phyloP scores from a whole-genome alignment of 495 filamentous ascomycete species.

The Pyrenula aspistea region DNA sequence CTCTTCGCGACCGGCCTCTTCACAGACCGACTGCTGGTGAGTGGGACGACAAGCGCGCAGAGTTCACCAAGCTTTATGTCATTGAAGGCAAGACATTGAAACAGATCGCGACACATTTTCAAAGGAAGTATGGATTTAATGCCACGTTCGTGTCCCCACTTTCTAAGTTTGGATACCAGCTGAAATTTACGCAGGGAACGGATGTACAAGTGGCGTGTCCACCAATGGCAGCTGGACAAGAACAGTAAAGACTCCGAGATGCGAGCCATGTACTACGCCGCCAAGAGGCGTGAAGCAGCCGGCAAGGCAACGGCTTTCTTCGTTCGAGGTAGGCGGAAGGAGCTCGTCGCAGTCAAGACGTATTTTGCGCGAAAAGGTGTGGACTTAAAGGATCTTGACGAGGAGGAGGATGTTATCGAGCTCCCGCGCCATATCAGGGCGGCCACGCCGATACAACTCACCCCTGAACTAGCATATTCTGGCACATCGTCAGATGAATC shows the following conservation, averaged over 20 bases:
- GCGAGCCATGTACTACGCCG: slow-evolving; percentile 1
- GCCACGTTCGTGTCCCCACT: neutral
- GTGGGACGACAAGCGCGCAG: slow-evolving; percentile 2
- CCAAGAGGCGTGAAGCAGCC: neutral
- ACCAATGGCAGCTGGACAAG: slow-evolving; percentile 5
- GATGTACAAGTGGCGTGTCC: slow-evolving; percentile 3
- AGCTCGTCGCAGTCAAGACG: neutral
- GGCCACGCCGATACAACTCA: neutral
- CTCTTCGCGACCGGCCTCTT: neutral
- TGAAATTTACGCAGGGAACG: neutral
- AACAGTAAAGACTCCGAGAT: slow-evolving; percentile 6
- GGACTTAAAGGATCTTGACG: neutral
- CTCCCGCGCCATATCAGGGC: neutral
- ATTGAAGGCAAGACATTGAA: slow-evolving; percentile 1
- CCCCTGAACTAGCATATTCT: neutral
- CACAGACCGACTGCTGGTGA: neutral
- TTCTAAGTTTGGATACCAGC: neutral
- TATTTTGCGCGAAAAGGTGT: neutral
- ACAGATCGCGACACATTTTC: neutral
- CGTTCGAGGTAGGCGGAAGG: slow-evolving; percentile 1
- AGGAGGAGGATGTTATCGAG: neutral
- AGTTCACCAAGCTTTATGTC: slow-evolving; percentile 1
- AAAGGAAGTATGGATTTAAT: neutral
- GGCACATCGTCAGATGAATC: neutral
- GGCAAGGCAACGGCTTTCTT: slow-evolving; percentile 1